phyloP scores from a whole-genome alignment of 1,284 basidiomycete species.

The Sanghuangporus baumii region DNA sequence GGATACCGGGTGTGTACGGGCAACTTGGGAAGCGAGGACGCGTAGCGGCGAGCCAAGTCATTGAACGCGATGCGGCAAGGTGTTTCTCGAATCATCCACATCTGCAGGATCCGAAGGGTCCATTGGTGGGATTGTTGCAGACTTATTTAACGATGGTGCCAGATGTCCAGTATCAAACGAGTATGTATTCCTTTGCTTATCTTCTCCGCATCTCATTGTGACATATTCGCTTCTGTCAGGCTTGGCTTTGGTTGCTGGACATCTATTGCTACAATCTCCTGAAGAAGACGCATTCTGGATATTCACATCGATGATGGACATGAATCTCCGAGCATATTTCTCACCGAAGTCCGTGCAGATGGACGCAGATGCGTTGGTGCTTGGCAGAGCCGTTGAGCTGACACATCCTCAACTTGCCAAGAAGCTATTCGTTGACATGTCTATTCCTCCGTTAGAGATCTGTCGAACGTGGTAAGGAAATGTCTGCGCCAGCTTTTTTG shows the following conservation, averaged over 20 bases:
- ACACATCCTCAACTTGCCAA: constrained; percentile 62
- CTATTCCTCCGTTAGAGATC: constrained; percentile 48
- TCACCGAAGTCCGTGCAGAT: constrained; percentile 64
- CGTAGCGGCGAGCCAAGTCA: constrained; percentile 46
- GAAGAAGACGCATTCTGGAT: constrained; percentile 96
- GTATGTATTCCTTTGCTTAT: constrained; percentile 26
- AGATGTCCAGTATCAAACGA: constrained; percentile 65
- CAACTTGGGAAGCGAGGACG: constrained; percentile 56
- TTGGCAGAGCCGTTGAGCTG: constrained; percentile 66
- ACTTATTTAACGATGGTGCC: constrained; percentile 80
- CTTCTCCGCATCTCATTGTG: constrained; percentile 15
- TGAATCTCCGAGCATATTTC: constrained; percentile 78
- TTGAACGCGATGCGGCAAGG: constrained; percentile 54
- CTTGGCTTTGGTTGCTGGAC: constrained; percentile 71
- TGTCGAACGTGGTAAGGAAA: constrained; percentile 56
- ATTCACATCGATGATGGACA: constrained; percentile 79
- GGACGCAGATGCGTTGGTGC: constrained; percentile 76
- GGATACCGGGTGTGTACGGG: constrained; percentile 65
- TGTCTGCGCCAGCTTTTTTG: not conserved
- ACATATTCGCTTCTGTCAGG: constrained; percentile 38
- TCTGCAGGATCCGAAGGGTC: constrained; percentile 46
- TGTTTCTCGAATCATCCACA: constrained; percentile 51
- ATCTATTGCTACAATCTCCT: constrained; percentile 75
- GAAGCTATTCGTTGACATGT: constrained; percentile 62
- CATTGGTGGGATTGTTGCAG: constrained; percentile 55